These are phyloP conservation scores for Candida tibetensis DNA, from an alignment of 805 yeast genomes.

Conservation along the genomic window DNA sequence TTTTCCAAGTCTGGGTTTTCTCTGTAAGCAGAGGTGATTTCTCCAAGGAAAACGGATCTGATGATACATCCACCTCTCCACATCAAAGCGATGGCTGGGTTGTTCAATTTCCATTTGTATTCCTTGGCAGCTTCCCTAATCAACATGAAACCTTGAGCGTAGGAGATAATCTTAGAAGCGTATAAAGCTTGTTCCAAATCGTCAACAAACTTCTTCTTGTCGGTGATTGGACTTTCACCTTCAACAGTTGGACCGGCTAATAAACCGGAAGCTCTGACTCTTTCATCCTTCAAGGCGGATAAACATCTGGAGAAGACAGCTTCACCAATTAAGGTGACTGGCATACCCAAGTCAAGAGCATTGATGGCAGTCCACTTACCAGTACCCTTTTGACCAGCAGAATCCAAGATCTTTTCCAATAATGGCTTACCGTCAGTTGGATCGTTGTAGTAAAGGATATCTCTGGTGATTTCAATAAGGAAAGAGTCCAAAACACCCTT, in stretches of 20 bases:
- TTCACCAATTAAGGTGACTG: constrained; percentile 97
- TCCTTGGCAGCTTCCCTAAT: constrained; percentile 97
- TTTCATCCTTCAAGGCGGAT: constrained; percentile 89
- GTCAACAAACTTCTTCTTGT: constrained; percentile 82
- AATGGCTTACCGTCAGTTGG: constrained; percentile 83
- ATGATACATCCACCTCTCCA: constrained; percentile 99
- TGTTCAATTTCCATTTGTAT: constrained; percentile 95
- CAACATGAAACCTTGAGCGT: constrained; percentile 99
- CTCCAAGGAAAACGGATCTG: constrained; percentile 97
- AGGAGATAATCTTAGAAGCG: constrained; percentile 97
- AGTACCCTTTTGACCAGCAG: constrained; percentile 99
- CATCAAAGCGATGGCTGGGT: constrained; percentile 98
- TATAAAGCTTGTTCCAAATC: constrained; percentile 96
- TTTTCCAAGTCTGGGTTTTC: constrained; percentile 90
- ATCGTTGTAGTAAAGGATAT: constrained; percentile 85
- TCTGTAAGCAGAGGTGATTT: constrained; percentile 95
- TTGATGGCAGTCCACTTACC: constrained; percentile 99
- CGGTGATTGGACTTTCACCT: constrained; percentile 58
- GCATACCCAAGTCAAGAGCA: constrained; percentile 97
- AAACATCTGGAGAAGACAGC: constrained; percentile 97
- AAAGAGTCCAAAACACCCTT: constrained; percentile 96
- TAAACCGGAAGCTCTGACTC: constrained; percentile 77
- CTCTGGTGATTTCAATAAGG: constrained; percentile 95
- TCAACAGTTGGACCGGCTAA: constrained; percentile 77
- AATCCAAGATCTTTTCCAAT: constrained; percentile 93